A percentile compares a stretch with the other conserved stretches of the same genome.
Evolutionary conservation across 2,329 filamentous ascomycete species (phyloP).

Genomic region (Emericellopsis atlantica): DNA sequence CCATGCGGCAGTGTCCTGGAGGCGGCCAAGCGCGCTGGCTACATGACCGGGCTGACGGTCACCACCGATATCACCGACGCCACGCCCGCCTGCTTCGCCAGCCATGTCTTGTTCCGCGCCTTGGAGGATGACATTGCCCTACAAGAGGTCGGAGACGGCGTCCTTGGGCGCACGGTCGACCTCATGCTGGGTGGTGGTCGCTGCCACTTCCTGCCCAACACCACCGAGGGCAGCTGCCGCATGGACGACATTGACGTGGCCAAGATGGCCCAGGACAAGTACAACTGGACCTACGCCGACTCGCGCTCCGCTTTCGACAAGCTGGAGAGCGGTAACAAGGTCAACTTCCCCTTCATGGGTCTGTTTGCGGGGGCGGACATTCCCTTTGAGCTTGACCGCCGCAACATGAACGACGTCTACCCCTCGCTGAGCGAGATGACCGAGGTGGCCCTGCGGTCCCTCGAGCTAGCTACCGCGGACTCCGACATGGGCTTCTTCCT

Average conservation of each 20-base stretch:
- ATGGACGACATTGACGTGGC: slow-evolving; percentile 66
- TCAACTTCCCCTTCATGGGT: slow-evolving; percentile 71
- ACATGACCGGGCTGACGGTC: slow-evolving; percentile 85
- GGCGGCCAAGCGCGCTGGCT: slow-evolving; percentile 83
- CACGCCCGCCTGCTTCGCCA: slow-evolving; percentile 88
- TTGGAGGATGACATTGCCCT: slow-evolving; percentile 87
- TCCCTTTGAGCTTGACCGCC: slow-evolving; percentile 86
- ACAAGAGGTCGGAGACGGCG: slow-evolving; percentile 82
- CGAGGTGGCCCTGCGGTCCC: slow-evolving; percentile 62
- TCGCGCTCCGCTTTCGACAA: slow-evolving; percentile 64
- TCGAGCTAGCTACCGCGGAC: slow-evolving; percentile 69
- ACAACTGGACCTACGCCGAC: slow-evolving; percentile 69
- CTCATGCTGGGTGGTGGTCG: slow-evolving; percentile 86
- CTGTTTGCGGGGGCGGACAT: slow-evolving; percentile 75
- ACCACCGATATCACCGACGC: slow-evolving; percentile 94
- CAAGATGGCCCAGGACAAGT: slow-evolving; percentile 57
- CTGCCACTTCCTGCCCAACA: slow-evolving; percentile 85
- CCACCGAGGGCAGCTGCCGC: slow-evolving; percentile 69
- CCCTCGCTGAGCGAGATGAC: slow-evolving; percentile 91
- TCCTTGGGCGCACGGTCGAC: slow-evolving; percentile 78
- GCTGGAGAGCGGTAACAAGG: slow-evolving; percentile 52
- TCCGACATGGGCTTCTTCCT: slow-evolving; percentile 93
- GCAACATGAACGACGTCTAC: slow-evolving; percentile 64
- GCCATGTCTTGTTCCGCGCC: slow-evolving; percentile 5
- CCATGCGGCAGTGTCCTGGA: slow-evolving; percentile 90